These are phyloP conservation scores for Arachis monticola DNA, from an alignment of 331 rosid genomes.

Conservation along the genomic window DNA sequence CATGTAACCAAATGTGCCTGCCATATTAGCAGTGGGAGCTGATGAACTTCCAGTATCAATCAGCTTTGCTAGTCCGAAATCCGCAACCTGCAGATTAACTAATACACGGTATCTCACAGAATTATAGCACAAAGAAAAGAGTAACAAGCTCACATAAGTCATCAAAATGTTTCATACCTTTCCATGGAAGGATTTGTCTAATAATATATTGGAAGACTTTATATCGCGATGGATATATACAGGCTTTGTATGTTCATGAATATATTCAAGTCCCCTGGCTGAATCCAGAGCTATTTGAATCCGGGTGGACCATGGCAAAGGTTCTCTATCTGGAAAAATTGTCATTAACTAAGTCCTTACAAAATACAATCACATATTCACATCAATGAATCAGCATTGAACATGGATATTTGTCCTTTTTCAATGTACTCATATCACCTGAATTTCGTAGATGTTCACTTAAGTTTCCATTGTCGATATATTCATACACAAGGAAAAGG, in stretches of 20 bases:
- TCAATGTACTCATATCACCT: slow-evolving; percentile 51
- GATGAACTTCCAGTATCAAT: slow-evolving; percentile 71
- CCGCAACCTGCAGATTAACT: slow-evolving; percentile 72
- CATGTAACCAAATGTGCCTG: slow-evolving; percentile 98
- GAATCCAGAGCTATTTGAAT: slow-evolving; percentile 93
- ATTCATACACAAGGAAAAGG: slow-evolving; percentile 88
- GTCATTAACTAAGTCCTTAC: slow-evolving; percentile 10
- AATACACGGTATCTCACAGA: slow-evolving; percentile 5
- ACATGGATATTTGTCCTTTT: background rate
- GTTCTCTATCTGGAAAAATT: slow-evolving; percentile 59
- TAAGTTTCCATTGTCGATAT: slow-evolving; percentile 86
- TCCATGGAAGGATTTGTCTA: slow-evolving; percentile 70
- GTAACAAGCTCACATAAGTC: background rate
- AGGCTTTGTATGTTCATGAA: slow-evolving; percentile 91
- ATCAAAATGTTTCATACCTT: slow-evolving; percentile 57
- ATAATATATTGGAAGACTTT: slow-evolving; percentile 84
- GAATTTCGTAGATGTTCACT: slow-evolving; percentile 73
- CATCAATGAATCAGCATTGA: slow-evolving; percentile 23
- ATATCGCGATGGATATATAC: slow-evolving; percentile 92
- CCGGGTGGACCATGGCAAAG: slow-evolving; percentile 78
- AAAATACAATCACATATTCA: background rate
- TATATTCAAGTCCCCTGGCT: slow-evolving; percentile 92
- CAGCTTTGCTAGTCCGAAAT: slow-evolving; percentile 85
- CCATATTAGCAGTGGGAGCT: slow-evolving; percentile 60
- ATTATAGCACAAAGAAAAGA: slow-evolving; percentile 4